Evolutionary conservation across 2,329 filamentous ascomycete genomes (phyloP).

Genomic region (Alternaria alternata): DNA sequence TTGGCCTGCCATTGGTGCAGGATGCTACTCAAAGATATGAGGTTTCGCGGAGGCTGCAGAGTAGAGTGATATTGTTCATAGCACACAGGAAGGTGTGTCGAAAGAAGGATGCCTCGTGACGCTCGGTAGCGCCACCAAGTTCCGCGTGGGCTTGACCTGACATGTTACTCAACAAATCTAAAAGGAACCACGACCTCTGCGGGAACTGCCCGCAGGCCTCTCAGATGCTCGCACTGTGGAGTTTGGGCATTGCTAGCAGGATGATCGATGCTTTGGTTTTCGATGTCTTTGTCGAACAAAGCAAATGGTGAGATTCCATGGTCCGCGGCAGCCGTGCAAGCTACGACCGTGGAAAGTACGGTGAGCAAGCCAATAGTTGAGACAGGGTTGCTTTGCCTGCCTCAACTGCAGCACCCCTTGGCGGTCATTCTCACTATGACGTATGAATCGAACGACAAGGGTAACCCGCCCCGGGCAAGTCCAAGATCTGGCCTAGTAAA

Average conservation of each 20-base stretch:
- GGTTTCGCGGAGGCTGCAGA: slow-evolving; percentile 8
- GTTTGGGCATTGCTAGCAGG: neutral
- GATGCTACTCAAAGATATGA: slow-evolving; percentile 19
- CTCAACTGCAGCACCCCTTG: slow-evolving; percentile 20
- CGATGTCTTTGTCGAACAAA: slow-evolving; percentile 3
- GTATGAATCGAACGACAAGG: slow-evolving; percentile 17
- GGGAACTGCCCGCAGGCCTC: neutral
- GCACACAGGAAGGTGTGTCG: slow-evolving; percentile 6
- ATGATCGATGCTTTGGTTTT: neutral
- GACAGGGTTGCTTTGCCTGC: slow-evolving; percentile 23
- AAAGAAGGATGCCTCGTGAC: slow-evolving; percentile 21
- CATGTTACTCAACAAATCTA: slow-evolving; percentile 21
- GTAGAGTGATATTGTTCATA: neutral
- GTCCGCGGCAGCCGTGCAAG: slow-evolving; percentile 12
- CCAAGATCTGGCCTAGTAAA: slow-evolving; percentile 15
- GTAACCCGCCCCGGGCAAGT: slow-evolving; percentile 5
- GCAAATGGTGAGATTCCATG: neutral
- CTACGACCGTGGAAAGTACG: slow-evolving; percentile 23
- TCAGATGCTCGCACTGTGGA: neutral
- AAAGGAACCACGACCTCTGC: slow-evolving; percentile 4
- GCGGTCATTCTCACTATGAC: slow-evolving; percentile 25
- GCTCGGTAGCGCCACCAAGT: slow-evolving; percentile 24
- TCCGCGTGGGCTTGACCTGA: slow-evolving; percentile 19
- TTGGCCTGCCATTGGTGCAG: slow-evolving; percentile 21
- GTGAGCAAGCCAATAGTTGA: slow-evolving; percentile 21